A percentile compares a stretch with the other conserved stretches of the same genome.
Conservation (phyloP, 441 rosid genomes). For the Biscutella laevigata region DNA sequence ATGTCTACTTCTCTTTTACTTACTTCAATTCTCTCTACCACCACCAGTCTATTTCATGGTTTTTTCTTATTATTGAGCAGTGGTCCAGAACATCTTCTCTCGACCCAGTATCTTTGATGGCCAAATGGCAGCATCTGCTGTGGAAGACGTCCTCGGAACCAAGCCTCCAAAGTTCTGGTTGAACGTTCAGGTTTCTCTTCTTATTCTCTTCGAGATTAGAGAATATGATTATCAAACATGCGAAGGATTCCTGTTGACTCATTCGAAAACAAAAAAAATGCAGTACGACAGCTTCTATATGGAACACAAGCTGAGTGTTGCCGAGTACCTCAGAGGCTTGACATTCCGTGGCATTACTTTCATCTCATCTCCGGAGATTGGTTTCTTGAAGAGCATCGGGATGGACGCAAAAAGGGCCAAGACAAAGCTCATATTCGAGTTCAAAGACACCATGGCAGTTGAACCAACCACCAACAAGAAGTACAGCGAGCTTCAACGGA, state of each 20-base stretch:
- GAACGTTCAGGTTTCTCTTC: slow-evolving; percentile 53
- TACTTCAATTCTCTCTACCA: background rate
- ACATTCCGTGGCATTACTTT: slow-evolving; percentile 19
- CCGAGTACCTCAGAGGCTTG: slow-evolving; percentile 27
- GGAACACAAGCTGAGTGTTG: slow-evolving; percentile 46
- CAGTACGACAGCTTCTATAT: slow-evolving; percentile 60
- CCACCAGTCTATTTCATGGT: background rate
- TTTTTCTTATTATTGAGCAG: slow-evolving; percentile 32
- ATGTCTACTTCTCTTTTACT: slow-evolving; percentile 17
- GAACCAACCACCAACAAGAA: slow-evolving; percentile 67
- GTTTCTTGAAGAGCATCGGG: slow-evolving; percentile 52
- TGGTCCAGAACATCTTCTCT: slow-evolving; percentile 45
- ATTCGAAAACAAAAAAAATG: slow-evolving; percentile 1
- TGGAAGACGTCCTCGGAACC: slow-evolving; percentile 39
- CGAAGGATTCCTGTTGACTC: background rate
- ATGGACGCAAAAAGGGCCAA: slow-evolving; percentile 32
- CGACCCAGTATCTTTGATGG: slow-evolving; percentile 52
- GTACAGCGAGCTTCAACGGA: slow-evolving; percentile 34
- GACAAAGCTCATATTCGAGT: slow-evolving; percentile 49
- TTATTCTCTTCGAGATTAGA: too few species aligned
- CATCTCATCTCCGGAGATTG: slow-evolving; percentile 74
- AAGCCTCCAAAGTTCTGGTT: slow-evolving; percentile 51
- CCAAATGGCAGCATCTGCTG: slow-evolving; percentile 27
- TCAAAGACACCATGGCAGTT: slow-evolving; percentile 35
- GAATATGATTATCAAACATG: background rate